Base-by-base conservation (phyloP, 2,329 filamentous ascomycete species). In the Nemania sp. region DNA sequence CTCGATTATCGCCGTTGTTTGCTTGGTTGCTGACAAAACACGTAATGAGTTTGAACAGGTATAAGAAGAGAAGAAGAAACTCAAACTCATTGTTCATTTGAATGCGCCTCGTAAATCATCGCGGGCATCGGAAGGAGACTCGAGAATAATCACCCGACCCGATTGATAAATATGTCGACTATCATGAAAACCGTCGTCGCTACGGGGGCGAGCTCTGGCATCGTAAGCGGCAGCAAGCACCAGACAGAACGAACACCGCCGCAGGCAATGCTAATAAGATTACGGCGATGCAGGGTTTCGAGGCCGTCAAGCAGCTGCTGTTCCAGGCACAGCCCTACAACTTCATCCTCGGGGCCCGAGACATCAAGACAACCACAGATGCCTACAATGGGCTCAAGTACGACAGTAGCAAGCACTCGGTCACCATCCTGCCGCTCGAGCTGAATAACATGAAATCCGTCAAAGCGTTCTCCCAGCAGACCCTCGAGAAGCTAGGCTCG, bases 231-330 rank as follows among this genome's bases (percentile, higher is more conserved):
- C 10, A 13, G 45, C 37, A 34, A 34, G 25, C 42, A 10, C 17
- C 17, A 48, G 17, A 10, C 47, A 35, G n/a, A 12, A 57, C 47
- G 25, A 58, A 17, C n/a, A 54, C 53, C 46, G 55, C 25, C 34
- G 56, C 32, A 15, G 45, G 21, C 47, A 50, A 56, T 17, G 29
- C 17, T 47, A 25, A 17, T 34, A n/a, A 34, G 37, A n/a, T n/a
- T 13, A 50, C 9, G 7, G 7, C 11, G 51, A 11, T 40, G n/a
- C 37, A 84, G 81, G 81, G 82, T 12, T 80, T 84, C 54, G 81
- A 84, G 66, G 75, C 77, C n/a, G 73, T 83, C 54, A 82, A 81
- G 65, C 80, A 83, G 65, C 77, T 84, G 25, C 76, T 83, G 7
- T 66, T 72, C 15, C 75, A 80, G 48, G 59, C 74, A 0, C 77